These are phyloP conservation scores for Physaria fendleri DNA, from an alignment of 345 rosid species.

Conservation along the genomic window DNA sequence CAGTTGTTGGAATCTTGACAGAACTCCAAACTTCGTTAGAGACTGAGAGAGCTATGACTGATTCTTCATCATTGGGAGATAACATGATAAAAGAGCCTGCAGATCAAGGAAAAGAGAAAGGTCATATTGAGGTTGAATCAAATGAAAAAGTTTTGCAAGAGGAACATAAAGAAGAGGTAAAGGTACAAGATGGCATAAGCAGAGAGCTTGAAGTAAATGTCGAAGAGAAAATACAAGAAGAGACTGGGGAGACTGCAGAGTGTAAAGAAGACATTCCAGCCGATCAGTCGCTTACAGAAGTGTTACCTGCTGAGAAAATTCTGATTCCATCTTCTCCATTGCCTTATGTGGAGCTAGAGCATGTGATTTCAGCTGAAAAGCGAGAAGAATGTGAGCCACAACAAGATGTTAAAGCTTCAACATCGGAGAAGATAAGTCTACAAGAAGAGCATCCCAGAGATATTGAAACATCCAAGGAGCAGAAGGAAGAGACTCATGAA, in stretches of 20 bases:
- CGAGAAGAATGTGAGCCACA: conserved; percentile 8
- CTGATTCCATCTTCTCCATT: conserved; percentile 8
- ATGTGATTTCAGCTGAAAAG: conserved; percentile 4
- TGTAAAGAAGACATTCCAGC: conserved; percentile 15
- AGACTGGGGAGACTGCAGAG: conserved; percentile 17
- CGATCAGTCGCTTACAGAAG: conserved; percentile 16
- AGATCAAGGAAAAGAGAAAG: neutral
- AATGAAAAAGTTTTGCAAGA: conserved; percentile 4
- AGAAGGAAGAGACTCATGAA: conserved; percentile 25
- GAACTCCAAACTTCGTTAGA: conserved; percentile 16
- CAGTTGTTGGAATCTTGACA: conserved; percentile 30
- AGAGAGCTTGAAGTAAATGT: neutral
- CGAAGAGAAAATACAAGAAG: conserved; percentile 6
- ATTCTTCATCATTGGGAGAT: neutral
- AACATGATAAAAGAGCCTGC: neutral
- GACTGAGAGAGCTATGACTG: conserved; percentile 3
- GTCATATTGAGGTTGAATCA: neutral
- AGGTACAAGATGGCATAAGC: neutral
- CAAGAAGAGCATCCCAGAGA: conserved; percentile 4
- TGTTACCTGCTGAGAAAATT: conserved; percentile 24
- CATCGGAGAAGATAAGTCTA: neutral
- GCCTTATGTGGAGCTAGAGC: conserved; percentile 15
- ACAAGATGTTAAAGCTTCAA: neutral
- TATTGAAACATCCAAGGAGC: neutral
- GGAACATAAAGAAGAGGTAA: conserved; percentile 2